Evolutionary conservation across 140 eudicot genomes (phyloP).

Genomic region (Cichorium intybus): DNA sequence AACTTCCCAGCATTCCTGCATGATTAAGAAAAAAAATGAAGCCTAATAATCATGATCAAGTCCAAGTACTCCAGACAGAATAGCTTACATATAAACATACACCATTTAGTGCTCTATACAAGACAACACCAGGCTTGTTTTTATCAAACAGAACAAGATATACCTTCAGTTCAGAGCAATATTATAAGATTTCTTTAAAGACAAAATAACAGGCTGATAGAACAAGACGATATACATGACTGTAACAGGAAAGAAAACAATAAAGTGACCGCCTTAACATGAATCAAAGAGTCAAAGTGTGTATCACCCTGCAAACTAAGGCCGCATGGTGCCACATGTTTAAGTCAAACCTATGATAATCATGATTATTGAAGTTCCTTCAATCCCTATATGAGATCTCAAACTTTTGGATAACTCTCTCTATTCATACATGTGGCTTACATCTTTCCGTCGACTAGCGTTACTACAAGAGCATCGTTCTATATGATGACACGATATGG

Average conservation of each 20-base stretch:
- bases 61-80: neutral
- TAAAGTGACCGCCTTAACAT: neutral
- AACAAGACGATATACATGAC: neutral
- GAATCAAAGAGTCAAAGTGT: neutral
- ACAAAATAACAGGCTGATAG: neutral
- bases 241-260: neutral
- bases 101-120: neutral
- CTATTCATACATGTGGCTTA: neutral
- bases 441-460: too few relatives aligned
- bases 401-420: neutral
- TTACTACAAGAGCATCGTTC: neutral
- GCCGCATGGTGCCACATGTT: neutral
- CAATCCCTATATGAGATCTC: neutral
- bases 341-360: neutral
- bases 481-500: neutral
- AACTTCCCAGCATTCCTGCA: conserved; percentile 60
- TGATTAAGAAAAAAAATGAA: neutral
- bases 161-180: too few relatives aligned
- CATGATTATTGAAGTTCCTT: neutral
- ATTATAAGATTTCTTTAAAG: too few relatives aligned
- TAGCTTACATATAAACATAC: neutral
- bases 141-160: too few relatives aligned
- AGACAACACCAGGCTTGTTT: neutral
- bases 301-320: neutral
- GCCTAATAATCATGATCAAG: neutral